Evolutionary conservation across 495 filamentous ascomycete genomes (phyloP).

Genomic region (Bacidia gigantensis): DNA sequence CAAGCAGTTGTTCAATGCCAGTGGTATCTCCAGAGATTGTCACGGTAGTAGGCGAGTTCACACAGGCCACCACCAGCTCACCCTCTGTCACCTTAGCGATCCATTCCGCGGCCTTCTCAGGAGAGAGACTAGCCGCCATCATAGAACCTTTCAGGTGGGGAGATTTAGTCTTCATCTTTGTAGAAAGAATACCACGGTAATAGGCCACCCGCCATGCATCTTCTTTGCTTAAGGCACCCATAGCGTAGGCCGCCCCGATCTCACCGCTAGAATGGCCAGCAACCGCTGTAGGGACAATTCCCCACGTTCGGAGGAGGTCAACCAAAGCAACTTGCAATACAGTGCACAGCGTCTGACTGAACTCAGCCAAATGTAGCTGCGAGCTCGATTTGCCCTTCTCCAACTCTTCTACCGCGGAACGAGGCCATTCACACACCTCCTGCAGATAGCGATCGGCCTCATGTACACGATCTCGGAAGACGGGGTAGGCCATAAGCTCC

Average conservation of each 20-base stretch:
- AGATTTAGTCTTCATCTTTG: constrained; percentile 5
- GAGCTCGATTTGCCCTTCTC: not conserved
- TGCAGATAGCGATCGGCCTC: constrained; percentile 19
- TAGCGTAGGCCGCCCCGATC: constrained; percentile 25
- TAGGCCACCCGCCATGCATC: constrained; percentile 21
- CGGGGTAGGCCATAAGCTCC: constrained; percentile 19
- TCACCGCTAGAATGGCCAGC: constrained; percentile 32
- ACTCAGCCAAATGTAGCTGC: not conserved
- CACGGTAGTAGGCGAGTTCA: constrained; percentile 24
- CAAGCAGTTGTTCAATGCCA: constrained; percentile 27
- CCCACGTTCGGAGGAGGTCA: constrained; percentile 24
- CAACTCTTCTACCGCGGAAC: constrained; percentile 4
- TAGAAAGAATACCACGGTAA: constrained; percentile 19
- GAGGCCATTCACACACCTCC: constrained; percentile 18
- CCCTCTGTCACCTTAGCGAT: constrained; percentile 25
- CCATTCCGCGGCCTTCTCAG: constrained; percentile 16
- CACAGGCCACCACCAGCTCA: constrained; percentile 19
- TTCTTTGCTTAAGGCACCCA: constrained; percentile 17
- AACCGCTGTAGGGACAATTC: constrained; percentile 21
- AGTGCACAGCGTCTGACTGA: constrained; percentile 19
- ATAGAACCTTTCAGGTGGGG: constrained; percentile 19
- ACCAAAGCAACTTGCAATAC: constrained; percentile 31
- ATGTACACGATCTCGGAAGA: constrained; percentile 20
- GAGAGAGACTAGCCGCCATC: constrained; percentile 22
- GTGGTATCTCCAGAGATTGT: constrained; percentile 28